Evolutionary conservation across 1,139 yeast genomes (phyloP).

Genomic region (Kodamaea suecica): DNA sequence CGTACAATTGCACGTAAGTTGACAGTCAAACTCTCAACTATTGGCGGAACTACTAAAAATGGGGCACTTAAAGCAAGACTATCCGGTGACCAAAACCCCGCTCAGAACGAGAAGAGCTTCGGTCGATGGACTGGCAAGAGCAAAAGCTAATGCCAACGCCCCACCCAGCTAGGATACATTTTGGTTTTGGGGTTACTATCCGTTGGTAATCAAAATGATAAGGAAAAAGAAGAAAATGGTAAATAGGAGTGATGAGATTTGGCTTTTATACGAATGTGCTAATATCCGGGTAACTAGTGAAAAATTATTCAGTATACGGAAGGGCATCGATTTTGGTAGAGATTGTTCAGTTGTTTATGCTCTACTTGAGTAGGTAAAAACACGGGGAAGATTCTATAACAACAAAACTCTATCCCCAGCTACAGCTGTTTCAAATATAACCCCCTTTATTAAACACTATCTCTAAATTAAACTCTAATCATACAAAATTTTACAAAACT

Average conservation of each 20-base stretch:
- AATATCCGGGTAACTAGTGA: conserved; percentile 15
- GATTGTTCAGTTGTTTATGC: too few species aligned
- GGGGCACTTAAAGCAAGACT: conserved; percentile 9
- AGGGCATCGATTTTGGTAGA: too few species aligned
- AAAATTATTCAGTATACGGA: conserved; percentile 4
- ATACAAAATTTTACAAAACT: conserved; percentile 10
- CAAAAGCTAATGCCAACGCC: conserved; percentile 5
- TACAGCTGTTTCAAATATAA: too few species aligned
- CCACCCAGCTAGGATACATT: conserved; percentile 26
- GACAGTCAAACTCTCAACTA: neutral
- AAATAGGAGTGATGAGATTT: neutral
- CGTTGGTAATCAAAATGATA: conserved; percentile 47
- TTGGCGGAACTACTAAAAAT: neutral
- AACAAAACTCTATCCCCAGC: too few species aligned
- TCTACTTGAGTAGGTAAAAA: too few species aligned
- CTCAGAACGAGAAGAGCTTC: conserved; percentile 23
- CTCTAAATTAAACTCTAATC: neutral
- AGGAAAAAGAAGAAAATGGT: conserved; percentile 12
- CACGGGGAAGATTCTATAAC: too few species aligned
- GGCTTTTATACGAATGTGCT: conserved; percentile 6
- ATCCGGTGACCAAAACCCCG: conserved; percentile 7
- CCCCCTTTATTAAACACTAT: too few species aligned
- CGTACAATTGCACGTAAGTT: conserved; percentile 1
- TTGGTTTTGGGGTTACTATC: conserved; percentile 34
- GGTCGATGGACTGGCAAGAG: conserved; percentile 10